phyloP scores from a whole-genome alignment of 352 stramenopile species.

The Peronosclerospora sorghi region DNA sequence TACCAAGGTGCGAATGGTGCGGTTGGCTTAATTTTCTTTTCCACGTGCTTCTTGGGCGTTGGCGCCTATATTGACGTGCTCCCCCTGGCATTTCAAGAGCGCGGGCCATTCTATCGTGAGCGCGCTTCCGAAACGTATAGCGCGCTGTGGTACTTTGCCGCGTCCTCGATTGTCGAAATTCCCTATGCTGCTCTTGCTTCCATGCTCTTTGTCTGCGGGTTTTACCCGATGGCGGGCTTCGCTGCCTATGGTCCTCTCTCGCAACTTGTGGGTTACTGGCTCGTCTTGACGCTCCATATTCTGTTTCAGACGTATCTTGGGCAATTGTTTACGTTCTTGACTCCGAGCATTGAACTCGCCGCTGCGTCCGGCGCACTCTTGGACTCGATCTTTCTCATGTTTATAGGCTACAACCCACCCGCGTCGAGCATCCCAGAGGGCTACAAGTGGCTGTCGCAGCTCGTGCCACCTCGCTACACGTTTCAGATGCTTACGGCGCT shows the following conservation, averaged over 20 bases:
- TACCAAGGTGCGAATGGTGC: slow-evolving; percentile 30
- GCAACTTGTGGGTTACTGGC: slow-evolving; percentile 31
- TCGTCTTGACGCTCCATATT: slow-evolving; percentile 26
- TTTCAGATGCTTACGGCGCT: slow-evolving; percentile 29
- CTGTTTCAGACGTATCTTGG: slow-evolving; percentile 37
- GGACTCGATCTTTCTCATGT: slow-evolving; percentile 45
- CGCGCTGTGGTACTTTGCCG: slow-evolving; percentile 63
- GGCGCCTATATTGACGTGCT: slow-evolving; percentile 56
- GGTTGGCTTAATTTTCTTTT: slow-evolving; percentile 75
- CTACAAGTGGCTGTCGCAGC: slow-evolving; percentile 38
- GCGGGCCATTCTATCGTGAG: slow-evolving; percentile 88
- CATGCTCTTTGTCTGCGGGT: slow-evolving; percentile 34
- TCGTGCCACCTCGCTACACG: slow-evolving; percentile 30
- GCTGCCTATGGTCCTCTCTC: slow-evolving; percentile 15
- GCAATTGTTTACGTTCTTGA: slow-evolving; percentile 54
- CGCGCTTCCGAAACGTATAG: slow-evolving; percentile 85
- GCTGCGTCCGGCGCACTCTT: slow-evolving; percentile 29
- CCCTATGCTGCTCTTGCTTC: slow-evolving; percentile 59
- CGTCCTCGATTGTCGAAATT: slow-evolving; percentile 70
- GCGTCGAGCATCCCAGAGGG: slow-evolving; percentile 25
- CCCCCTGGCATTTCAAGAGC: slow-evolving; percentile 66
- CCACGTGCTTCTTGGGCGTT: slow-evolving; percentile 63
- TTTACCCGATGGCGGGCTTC: slow-evolving; percentile 81
- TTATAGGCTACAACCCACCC: slow-evolving; percentile 40
- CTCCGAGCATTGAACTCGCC: slow-evolving; percentile 37